Percentiles rank a stretch among this genome's conserved stretches.
phyloP scores from a whole-genome alignment of 179 eudicot genomes.

The Silene noctiflora region DNA sequence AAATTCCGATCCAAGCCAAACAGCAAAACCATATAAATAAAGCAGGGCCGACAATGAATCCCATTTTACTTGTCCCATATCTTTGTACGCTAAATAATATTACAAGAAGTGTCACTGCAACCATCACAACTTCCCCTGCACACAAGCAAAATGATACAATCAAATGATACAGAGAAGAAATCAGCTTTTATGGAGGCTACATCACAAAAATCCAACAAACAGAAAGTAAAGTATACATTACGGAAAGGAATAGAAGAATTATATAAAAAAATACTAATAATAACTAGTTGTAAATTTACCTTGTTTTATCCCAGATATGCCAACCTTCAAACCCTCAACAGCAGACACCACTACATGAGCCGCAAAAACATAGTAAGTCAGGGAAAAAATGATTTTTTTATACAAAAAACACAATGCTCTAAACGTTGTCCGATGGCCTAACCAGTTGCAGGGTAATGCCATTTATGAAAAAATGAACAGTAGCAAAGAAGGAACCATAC shows the following conservation, averaged over 20 bases:
- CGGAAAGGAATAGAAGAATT: not conserved
- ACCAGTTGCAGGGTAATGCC: not conserved
- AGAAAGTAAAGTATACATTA: slow-evolving; percentile 6
- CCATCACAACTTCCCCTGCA: slow-evolving; percentile 89
- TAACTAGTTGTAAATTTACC: slow-evolving; percentile 39
- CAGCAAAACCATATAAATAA: slow-evolving; percentile 93
- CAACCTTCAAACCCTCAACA: slow-evolving; percentile 86
- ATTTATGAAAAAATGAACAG: not conserved
- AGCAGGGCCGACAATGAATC: slow-evolving; percentile 92
- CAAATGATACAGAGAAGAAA: not conserved
- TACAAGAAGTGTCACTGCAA: slow-evolving; percentile 80
- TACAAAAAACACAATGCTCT: not conserved
- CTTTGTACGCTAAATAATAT: slow-evolving; percentile 87
- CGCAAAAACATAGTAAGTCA: slow-evolving; percentile 17
- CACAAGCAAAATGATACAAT: slow-evolving; percentile 20
- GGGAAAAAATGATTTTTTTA: not conserved
- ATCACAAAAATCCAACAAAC: slow-evolving; percentile 3
- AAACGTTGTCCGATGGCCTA: not conserved
- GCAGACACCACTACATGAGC: slow-evolving; percentile 81
- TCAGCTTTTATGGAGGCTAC: not conserved
- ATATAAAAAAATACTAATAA: not conserved
- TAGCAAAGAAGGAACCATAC: slow-evolving; percentile 32
- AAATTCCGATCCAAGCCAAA: slow-evolving; percentile 83
- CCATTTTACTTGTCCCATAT: slow-evolving; percentile 98
- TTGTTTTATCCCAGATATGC: slow-evolving; percentile 64